These are phyloP conservation scores for Schrenkiella parvula DNA, from an alignment of 345 rosid genomes.

Conservation along the genomic window DNA sequence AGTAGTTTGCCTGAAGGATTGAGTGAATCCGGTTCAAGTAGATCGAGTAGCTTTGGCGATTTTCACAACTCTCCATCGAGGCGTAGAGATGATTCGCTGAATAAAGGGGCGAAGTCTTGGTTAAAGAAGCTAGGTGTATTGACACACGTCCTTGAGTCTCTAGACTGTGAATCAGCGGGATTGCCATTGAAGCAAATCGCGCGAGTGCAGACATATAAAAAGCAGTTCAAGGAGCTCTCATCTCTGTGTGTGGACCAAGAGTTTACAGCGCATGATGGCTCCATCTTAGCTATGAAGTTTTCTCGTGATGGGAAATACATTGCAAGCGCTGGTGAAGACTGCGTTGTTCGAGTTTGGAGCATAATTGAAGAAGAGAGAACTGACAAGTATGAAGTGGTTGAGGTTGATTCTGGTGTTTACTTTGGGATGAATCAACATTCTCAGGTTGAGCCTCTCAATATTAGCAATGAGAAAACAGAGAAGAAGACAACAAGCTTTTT, in stretches of 20 bases:
- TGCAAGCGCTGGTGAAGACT: slow-evolving; percentile 76
- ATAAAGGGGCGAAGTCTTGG: slow-evolving; percentile 30
- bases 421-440: slow-evolving; percentile 50
- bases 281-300: slow-evolving; percentile 68
- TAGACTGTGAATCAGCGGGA: slow-evolving; percentile 32
- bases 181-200: slow-evolving; percentile 22
- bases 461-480: slow-evolving; percentile 35
- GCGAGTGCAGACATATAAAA: slow-evolving; percentile 40
- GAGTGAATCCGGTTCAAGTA: slow-evolving; percentile 19
- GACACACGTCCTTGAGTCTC: slow-evolving; percentile 29
- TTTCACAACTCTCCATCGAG: neutral
- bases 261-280: slow-evolving; percentile 63
- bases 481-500: slow-evolving; percentile 36
- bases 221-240: slow-evolving; percentile 58
- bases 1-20: slow-evolving; percentile 10
- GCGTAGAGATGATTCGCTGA: slow-evolving; percentile 10
- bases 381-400: slow-evolving; percentile 34
- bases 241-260: slow-evolving; percentile 65
- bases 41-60: slow-evolving; percentile 27
- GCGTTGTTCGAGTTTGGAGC: slow-evolving; percentile 66
- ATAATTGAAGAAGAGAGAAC: slow-evolving; percentile 49
- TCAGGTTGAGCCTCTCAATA: slow-evolving; percentile 35
- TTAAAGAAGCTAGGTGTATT: slow-evolving; percentile 45
- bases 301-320: slow-evolving; percentile 63
- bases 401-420: slow-evolving; percentile 51